phyloP scores from a whole-genome alignment of 805 yeast species.

The Starmera amethionina region DNA sequence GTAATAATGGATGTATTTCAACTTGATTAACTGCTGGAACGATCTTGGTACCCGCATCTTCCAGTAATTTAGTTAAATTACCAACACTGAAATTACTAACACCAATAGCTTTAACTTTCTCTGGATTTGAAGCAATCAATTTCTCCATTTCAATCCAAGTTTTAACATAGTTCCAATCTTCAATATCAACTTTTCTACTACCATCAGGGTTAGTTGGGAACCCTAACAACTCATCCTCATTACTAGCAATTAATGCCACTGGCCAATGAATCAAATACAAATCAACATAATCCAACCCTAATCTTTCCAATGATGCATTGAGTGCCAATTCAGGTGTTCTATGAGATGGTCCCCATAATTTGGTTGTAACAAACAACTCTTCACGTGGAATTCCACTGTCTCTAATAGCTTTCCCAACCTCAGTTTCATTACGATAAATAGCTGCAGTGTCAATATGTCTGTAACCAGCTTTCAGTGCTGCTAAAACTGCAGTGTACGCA shows the following conservation, averaged over 20 bases:
- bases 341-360: conserved; percentile 47
- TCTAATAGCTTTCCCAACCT: conserved; percentile 46
- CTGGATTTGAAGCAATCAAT: conserved; percentile 31
- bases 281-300: conserved; percentile 66
- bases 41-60: conserved; percentile 34
- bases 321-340: conserved; percentile 39
- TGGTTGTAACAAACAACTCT: conserved; percentile 59
- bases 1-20: conserved; percentile 67
- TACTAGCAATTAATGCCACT: conserved; percentile 34
- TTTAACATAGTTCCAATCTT: conserved; percentile 35
- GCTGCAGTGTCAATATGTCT: conserved; percentile 75
- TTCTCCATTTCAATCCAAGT: conserved; percentile 61
- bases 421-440: conserved; percentile 55
- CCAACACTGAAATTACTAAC: conserved; percentile 61
- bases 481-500: conserved; percentile 34
- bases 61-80: conserved; percentile 40
- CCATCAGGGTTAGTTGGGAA: conserved; percentile 29
- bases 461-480: conserved; percentile 60
- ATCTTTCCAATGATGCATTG: conserved; percentile 43
- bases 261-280: conserved; percentile 80
- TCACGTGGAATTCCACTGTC: conserved; percentile 52
- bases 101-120: conserved; percentile 58
- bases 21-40: conserved; percentile 69
- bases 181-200: conserved; percentile 24
- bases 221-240: conserved; percentile 19